Conservation (phyloP, 2,329 filamentous ascomycete genomes). For the Penicillium nordicum region DNA sequence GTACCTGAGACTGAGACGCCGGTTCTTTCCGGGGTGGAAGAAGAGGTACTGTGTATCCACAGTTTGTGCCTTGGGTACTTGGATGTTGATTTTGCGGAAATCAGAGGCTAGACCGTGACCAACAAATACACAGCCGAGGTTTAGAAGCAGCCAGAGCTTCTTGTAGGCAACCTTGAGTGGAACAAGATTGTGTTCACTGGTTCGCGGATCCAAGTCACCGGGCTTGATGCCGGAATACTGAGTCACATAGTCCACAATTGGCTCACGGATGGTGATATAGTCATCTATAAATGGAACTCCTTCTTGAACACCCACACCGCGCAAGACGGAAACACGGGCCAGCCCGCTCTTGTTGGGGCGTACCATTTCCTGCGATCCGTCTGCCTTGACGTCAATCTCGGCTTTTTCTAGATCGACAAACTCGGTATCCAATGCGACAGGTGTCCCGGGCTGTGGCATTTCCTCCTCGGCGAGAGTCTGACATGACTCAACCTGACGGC, state of each 20-base stretch:
- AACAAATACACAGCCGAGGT: constrained; percentile 88
- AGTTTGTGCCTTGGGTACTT: constrained; percentile 83
- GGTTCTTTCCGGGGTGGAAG: constrained; percentile 72
- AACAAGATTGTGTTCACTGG: constrained; percentile 78
- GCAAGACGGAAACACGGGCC: constrained; percentile 86
- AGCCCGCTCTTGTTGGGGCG: constrained; percentile 86
- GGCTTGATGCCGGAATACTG: constrained; percentile 87
- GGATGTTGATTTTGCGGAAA: constrained; percentile 97
- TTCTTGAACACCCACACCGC: constrained; percentile 71
- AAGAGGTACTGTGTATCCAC: constrained; percentile 94
- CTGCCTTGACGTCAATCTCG: constrained; percentile 93
- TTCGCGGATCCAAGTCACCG: constrained; percentile 75
- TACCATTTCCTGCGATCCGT: constrained; percentile 87
- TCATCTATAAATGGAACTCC: constrained; percentile 92
- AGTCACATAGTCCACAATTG: constrained; percentile 92
- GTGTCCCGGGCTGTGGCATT: constrained; percentile 65
- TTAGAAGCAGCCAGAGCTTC: constrained; percentile 94
- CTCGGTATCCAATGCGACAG: constrained; percentile 90
- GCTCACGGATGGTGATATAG: constrained; percentile 87
- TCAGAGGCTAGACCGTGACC: constrained; percentile 92
- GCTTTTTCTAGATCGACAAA: constrained; percentile 91
- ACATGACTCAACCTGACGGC: constrained; percentile 39
- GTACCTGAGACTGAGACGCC: constrained; percentile 89
- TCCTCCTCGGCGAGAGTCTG: constrained; percentile 52
- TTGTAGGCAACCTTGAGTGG: constrained; percentile 92